Evolutionary conservation across 768 basidiomycete species (phyloP), one percentile per base, ranked within the genome.

Genomic region (Mycena amicta): DNA sequence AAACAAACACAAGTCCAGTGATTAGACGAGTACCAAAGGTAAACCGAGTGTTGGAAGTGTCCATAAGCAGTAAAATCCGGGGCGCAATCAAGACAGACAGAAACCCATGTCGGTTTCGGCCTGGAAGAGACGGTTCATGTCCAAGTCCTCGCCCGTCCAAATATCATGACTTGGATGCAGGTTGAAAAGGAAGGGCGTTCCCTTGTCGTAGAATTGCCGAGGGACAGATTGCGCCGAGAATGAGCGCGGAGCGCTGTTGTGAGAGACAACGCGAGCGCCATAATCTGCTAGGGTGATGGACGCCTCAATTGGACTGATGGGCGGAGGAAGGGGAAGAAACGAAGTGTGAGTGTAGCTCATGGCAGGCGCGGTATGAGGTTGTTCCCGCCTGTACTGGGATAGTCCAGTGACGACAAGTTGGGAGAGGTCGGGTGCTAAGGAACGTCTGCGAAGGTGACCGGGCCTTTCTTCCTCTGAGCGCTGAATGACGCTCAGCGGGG

Each of bases 401-500:
- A 60, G 30, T 20, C 53, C 61, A 22, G 57, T 54, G 37, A 64
- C 62, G 2, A 64, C 59, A 31, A 64, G 52, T 29, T 60, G 64
- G 8, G 59, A 61, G 30, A 59, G 61, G 26, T 59, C 52, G 29
- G 49, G 41, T 2, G 61, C 57, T n/a, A 45, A 52, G 12, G 60
- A 61, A 2, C 57, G 60, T 50, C 60, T 43, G 27, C 60, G 64
- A 49, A 49, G 11, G 30, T 43, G 57, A 26, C 27, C 67, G 11
- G 60, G 63, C 37, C 74, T 74, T 20, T 65, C 70, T 56, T 73
- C 71, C 18, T 60, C 67, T 13, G 72, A 50, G 25, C 59, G 64
- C 22, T 67, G 58, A 27, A 80, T 61, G 54, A 64, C 50, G 22
- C 69, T 70, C 66, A 77, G 61, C 33, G 77, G 74, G 2, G 78